These are phyloP conservation scores for Colletotrichum orbiculare DNA, from an alignment of 2,329 filamentous ascomycete species.

Conservation along the genomic window DNA sequence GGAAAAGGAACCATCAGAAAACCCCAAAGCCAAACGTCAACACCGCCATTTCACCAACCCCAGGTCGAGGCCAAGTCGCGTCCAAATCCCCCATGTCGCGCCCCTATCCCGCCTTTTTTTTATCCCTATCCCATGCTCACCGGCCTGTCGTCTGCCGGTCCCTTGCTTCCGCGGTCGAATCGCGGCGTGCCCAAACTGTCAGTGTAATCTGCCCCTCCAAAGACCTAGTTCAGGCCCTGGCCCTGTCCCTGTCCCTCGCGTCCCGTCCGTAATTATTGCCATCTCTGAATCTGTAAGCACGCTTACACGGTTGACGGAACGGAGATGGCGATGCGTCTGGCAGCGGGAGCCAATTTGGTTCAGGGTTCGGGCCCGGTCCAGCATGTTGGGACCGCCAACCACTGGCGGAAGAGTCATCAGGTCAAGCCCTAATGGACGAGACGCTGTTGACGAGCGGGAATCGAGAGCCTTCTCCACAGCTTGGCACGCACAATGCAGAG, in stretches of 20 bases:
- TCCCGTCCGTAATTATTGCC: conserved; percentile 21
- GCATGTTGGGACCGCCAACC: not conserved
- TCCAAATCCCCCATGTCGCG: too few relatives aligned
- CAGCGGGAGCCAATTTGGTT: conserved; percentile 8
- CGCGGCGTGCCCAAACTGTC: conserved; percentile 24
- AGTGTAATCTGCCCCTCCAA: conserved; percentile 35
- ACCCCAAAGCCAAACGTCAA: not conserved
- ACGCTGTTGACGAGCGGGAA: conserved; percentile 14
- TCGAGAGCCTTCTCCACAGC: conserved; percentile 14
- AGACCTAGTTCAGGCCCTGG: not conserved
- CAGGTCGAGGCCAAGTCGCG: not conserved
- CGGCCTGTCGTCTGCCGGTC: conserved; percentile 14
- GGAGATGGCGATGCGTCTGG: conserved; percentile 27
- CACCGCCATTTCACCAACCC: conserved; percentile 10
- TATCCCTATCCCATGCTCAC: conserved; percentile 7
- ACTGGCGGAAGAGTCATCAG: not conserved
- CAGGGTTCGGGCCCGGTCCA: conserved; percentile 5
- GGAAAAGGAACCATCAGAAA: conserved; percentile 4
- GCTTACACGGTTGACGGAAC: not conserved
- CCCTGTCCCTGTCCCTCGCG: not conserved
- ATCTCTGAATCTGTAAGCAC: conserved; percentile 4
- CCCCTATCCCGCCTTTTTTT: not conserved
- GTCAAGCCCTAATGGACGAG: conserved; percentile 23
- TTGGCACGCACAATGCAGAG: not conserved
- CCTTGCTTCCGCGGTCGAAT: conserved; percentile 34